Evolutionary conservation across 192 early-diverging fungal species (phyloP).

Genomic region (Mortierella antarctica): DNA sequence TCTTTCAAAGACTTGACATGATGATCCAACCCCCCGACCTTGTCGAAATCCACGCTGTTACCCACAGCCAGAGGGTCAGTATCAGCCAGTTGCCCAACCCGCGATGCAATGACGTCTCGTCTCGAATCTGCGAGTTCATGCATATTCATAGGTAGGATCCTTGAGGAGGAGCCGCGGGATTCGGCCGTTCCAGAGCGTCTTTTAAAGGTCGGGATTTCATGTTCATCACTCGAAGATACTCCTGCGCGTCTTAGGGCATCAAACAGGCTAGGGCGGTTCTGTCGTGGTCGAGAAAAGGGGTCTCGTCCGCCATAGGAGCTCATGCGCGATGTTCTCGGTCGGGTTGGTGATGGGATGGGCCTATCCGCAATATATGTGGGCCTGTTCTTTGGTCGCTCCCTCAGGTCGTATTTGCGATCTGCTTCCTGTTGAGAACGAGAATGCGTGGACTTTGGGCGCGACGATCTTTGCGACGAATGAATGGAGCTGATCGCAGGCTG

Average conservation of each 20-base stretch:
- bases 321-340: slow-evolving; percentile 28
- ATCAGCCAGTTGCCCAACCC: slow-evolving; percentile 30
- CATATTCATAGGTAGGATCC: slow-evolving; percentile 52
- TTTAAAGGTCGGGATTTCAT: slow-evolving; percentile 23
- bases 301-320: slow-evolving; percentile 24
- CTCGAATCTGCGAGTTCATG: slow-evolving; percentile 42
- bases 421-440: slow-evolving; percentile 23
- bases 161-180: slow-evolving; percentile 26
- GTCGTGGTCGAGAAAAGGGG: slow-evolving; percentile 20
- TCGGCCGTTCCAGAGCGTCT: slow-evolving; percentile 22
- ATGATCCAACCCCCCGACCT: slow-evolving; percentile 61
- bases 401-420: slow-evolving; percentile 42
- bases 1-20: slow-evolving; percentile 76
- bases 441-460: slow-evolving; percentile 4
- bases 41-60: slow-evolving; percentile 54
- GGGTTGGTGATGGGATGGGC: slow-evolving; percentile 30
- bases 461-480: slow-evolving; percentile 13
- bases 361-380: slow-evolving; percentile 42
- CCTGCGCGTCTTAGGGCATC: slow-evolving; percentile 34
- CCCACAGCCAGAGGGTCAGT: slow-evolving; percentile 40
- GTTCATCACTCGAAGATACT: slow-evolving; percentile 40
- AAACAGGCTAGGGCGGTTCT: slow-evolving; percentile 20
- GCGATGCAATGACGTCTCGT: slow-evolving; percentile 39
- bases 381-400: slow-evolving; percentile 46
- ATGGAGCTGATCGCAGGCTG: slow-evolving; percentile 20